Base-by-base conservation (phyloP, 2,329 filamentous ascomycete species). In the Phialophora macrospora region DNA sequence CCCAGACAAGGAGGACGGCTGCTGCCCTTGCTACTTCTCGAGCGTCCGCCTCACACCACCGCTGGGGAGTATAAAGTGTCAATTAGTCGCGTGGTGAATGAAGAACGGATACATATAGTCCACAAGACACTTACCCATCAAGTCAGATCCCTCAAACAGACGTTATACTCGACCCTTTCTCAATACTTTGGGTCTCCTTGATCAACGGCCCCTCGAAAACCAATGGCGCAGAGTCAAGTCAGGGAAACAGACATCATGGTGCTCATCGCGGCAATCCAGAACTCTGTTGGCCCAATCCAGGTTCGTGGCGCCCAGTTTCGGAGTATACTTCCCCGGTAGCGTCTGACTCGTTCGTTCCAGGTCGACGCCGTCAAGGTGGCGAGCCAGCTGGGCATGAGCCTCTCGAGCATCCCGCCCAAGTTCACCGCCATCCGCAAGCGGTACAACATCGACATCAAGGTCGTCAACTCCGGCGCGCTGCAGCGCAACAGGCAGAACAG, bases 361-460 rank as follows among this genome's bases (percentile, higher is more conserved):
- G 67, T 67, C 17, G 67, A 69, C 34, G 67, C 65, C 17, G 67
- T 65, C 34, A 60, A 64, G 56, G 65, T 69, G 11, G 67, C 67
- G 14, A 65, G 46, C 12, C 67, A 66, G 26, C 57, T 69, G 2
- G 65, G 67, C 38, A 69, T 69, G 65, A 67, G 65, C 41, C 32
- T 69, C 52, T 66, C 67, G 5, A 67, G 51, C 48, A 66, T 69
- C 34, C 67, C 67, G 12, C 67, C 67, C 3, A 67, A 67, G 54
- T 69, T 69, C 62, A 67, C 67, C 5, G 56, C 65, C 0, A 65
- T 69, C 34, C 67, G 67, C 17, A 69, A 66, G 49, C 38, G 55
- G 14, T 69, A 69, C 54, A 62, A 62, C 41, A 67, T 69, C 26
- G 67, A 69, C 57, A 69, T 69, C 63, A 69, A 69, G 58, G 67